Evolutionary conservation across 805 yeast genomes (phyloP).

Genomic region (Isabelozyma heimii): DNA sequence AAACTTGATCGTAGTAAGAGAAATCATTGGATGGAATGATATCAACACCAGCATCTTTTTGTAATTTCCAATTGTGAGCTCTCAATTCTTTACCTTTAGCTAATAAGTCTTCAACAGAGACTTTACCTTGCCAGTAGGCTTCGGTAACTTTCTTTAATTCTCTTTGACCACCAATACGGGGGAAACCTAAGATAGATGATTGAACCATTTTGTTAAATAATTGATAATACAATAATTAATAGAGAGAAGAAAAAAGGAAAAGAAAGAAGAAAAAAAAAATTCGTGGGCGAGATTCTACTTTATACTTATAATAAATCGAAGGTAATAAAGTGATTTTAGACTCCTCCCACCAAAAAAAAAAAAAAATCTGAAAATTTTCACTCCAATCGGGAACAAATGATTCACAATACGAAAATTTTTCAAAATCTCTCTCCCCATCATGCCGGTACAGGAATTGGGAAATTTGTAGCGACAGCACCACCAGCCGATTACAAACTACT

Average conservation of each 20-base stretch:
- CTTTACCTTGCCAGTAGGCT: slow-evolving; percentile 98
- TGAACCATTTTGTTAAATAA: slow-evolving; percentile 68
- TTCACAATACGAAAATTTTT: background rate
- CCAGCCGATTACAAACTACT: background rate
- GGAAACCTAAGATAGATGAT: slow-evolving; percentile 98
- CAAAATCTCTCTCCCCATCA: background rate
- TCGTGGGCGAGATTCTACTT: background rate
- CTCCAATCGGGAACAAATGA: background rate
- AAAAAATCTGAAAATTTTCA: background rate
- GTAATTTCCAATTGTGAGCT: slow-evolving; percentile 96
- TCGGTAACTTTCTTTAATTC: slow-evolving; percentile 98
- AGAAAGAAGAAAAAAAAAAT: background rate
- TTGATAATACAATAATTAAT: background rate
- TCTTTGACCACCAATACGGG: slow-evolving; percentile 99
- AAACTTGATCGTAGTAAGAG: slow-evolving; percentile 96
- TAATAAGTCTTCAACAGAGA: slow-evolving; percentile 79
- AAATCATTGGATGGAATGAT: slow-evolving; percentile 96
- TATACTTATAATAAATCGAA: background rate
- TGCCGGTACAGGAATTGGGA: background rate
- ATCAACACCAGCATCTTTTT: slow-evolving; percentile 95
- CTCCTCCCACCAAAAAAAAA: background rate
- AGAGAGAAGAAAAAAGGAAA: background rate
- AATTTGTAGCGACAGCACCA: background rate
- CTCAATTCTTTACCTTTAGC: slow-evolving; percentile 94
- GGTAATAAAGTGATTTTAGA: background rate